Evolutionary conservation across 192 early-diverging fungal genomes (phyloP).

Genomic region (Chytriomyces confervae): DNA sequence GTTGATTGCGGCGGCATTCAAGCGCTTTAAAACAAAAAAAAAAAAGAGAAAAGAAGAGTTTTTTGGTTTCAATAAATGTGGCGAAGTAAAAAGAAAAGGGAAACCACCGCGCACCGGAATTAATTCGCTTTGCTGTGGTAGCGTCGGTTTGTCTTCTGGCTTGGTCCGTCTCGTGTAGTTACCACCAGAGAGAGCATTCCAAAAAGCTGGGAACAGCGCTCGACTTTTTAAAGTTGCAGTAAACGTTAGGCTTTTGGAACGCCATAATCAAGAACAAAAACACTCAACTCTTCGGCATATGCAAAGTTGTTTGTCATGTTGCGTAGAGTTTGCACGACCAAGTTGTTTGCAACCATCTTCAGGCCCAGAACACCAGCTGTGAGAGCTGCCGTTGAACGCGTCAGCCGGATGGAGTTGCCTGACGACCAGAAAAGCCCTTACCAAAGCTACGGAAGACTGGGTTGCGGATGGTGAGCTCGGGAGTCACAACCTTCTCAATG

Average conservation of each 20-base stretch:
- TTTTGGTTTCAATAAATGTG: not conserved
- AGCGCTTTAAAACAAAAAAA: not conserved
- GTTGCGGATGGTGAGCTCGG: not conserved
- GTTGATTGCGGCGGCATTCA: not conserved
- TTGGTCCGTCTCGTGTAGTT: not conserved
- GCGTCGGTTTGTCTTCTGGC: too few relatives aligned
- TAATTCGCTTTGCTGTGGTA: too few relatives aligned
- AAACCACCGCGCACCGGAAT: too few relatives aligned
- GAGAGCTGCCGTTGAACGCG: not conserved
- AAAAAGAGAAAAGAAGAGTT: not conserved
- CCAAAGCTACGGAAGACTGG: constrained; percentile 4
- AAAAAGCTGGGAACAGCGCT: not conserved
- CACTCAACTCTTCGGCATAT: too few relatives aligned
- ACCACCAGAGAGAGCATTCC: not conserved
- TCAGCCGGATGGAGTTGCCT: not conserved
- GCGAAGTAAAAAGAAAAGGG: not conserved
- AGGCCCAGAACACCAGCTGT: not conserved
- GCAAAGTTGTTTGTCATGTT: not conserved
- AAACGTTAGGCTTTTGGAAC: not conserved
- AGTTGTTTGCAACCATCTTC: not conserved
- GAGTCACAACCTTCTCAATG: too few relatives aligned
- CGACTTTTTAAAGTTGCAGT: not conserved
- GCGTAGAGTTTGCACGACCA: not conserved
- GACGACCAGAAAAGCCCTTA: not conserved
- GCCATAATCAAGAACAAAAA: too few relatives aligned